Conservation (phyloP, 495 filamentous ascomycete genomes). For the Letharia columbiana region DNA sequence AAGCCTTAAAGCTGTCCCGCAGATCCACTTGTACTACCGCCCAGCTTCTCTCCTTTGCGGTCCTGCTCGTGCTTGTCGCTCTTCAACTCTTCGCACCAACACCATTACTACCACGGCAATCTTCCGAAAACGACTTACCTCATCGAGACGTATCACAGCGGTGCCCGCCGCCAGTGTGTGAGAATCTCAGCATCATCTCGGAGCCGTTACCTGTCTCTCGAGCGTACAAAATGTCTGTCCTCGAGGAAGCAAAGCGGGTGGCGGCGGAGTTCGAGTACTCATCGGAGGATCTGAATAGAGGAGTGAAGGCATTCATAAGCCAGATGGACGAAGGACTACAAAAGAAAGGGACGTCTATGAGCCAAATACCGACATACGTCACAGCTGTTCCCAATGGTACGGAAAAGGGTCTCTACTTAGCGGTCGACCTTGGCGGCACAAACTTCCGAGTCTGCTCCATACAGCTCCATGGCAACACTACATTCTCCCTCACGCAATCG, state of each 20-base stretch:
- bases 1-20: slow-evolving; percentile 18
- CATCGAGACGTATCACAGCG: slow-evolving; percentile 7
- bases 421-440: slow-evolving; percentile 92
- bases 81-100: slow-evolving; percentile 20
- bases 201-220: slow-evolving; percentile 20
- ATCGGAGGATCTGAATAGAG: slow-evolving; percentile 66
- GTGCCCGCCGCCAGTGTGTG: slow-evolving; percentile 13
- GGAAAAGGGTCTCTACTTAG: slow-evolving; percentile 93
- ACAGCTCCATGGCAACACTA: slow-evolving; percentile 81
- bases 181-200: slow-evolving; percentile 15
- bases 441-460: slow-evolving; percentile 98
- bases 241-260: slow-evolving; percentile 67
- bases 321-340: slow-evolving; percentile 83
- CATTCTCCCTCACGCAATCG: slow-evolving; percentile 81
- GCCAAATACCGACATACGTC: slow-evolving; percentile 95
- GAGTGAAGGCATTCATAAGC: slow-evolving; percentile 72
- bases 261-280: slow-evolving; percentile 81
- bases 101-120: not conserved
- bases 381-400: slow-evolving; percentile 94
- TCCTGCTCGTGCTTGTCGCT: slow-evolving; percentile 22
- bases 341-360: slow-evolving; percentile 70
- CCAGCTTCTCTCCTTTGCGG: slow-evolving; percentile 21
- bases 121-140: not conserved
- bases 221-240: slow-evolving; percentile 43
- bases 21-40: slow-evolving; percentile 13